Evolutionary conservation across 345 rosid species (phyloP), one percentile per base, ranked within the genome.

Genomic region (Euclidium syriacum): DNA sequence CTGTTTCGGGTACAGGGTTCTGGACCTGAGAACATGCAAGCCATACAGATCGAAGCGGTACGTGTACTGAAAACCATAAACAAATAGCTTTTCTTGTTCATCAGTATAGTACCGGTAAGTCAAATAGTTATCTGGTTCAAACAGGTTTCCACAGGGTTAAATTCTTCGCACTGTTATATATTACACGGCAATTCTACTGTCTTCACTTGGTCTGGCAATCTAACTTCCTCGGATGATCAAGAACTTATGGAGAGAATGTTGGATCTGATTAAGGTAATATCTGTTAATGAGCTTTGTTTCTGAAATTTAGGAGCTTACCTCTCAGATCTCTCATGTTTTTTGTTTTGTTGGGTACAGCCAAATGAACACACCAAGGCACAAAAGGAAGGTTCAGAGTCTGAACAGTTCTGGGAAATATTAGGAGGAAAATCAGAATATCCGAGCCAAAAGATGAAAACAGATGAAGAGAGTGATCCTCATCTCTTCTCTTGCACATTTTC

Each of bases 21-120:
- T 75, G 99, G 98, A 78, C 99, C 99, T 27, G 96, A 95, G 62
- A 82, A 86, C 71, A 90, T 95, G 99, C 99, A 95, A 85, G 89
- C 98, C 41, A 79, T 95, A 74, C 99, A 95, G 86, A 92, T 90
- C 65, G 94, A 95, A 51, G 73, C 95, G 5, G 99, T 95, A 88
- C 36, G 86, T 59, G 6, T 59, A 9, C 6, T 26, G 11, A 36
- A 44, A 29, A 27, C 16, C 34, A 46, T 24, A 20, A 33, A 9
- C 23, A 51, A 62, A 19, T 27, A 15, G 39, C 18, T 49, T 17
- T 20, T 57, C 24, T 40, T 34, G 33, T 56, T 54, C 42, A 32
- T 30, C 32, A 39, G 43, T 29, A 47, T 55, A 14, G 25, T 54
- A 54, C 19, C 6, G 16, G 19, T 34, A 14, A 35, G 23, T 3